Conservation (phyloP, 345 rosid species). For the Eucalyptus lansdowneana region DNA sequence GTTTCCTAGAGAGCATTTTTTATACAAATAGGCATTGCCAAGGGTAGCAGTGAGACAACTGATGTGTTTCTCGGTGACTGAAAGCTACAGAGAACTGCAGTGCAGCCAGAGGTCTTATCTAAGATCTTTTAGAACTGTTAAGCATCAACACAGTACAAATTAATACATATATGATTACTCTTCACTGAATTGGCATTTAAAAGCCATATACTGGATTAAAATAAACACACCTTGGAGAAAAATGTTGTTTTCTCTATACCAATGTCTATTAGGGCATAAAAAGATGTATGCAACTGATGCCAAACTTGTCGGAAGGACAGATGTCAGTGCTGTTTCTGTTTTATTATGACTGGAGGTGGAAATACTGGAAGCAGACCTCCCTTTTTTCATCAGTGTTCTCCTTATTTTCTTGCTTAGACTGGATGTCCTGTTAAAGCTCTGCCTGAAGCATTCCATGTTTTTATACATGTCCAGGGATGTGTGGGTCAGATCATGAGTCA, state of each 20-base stretch:
- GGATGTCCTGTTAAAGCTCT: neutral
- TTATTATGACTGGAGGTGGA: neutral
- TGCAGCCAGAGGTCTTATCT: neutral
- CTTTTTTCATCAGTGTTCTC: neutral
- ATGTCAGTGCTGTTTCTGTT: neutral
- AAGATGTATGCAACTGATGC: neutral
- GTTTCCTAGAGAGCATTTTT: neutral
- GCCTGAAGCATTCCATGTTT: neutral
- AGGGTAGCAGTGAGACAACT: neutral
- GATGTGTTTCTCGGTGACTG: neutral
- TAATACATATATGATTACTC: neutral
- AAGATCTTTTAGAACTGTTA: neutral
- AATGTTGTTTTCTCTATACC: neutral
- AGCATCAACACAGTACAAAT: neutral
- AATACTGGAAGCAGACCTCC: neutral
- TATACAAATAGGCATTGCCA: neutral
- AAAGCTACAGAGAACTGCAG: neutral
- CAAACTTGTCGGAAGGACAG: neutral
- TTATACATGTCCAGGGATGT: conserved; percentile 43
- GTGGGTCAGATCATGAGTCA: conserved; percentile 57
- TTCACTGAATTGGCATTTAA: neutral
- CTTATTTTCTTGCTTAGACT: neutral
- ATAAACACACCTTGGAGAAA: neutral
- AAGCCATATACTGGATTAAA: neutral
- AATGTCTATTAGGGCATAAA: neutral